Evolutionary conservation across 1,139 yeast species (phyloP).

Genomic region (Suzukiozyma palmioleophila): DNA sequence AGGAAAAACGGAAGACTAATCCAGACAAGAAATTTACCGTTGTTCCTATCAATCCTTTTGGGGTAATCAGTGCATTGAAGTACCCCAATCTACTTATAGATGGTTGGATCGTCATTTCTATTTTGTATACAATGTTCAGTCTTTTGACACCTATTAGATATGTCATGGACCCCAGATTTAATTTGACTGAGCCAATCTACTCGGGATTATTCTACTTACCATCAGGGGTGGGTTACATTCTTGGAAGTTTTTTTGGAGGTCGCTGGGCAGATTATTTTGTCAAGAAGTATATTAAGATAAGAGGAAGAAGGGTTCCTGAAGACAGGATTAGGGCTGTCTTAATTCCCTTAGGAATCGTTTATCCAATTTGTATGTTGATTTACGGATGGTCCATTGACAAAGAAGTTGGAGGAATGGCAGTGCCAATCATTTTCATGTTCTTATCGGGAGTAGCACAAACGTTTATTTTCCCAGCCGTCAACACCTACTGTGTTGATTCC

Average conservation of each 20-base stretch:
- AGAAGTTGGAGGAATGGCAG: constrained; percentile 49
- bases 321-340: constrained; percentile 42
- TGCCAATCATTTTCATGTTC: constrained; percentile 47
- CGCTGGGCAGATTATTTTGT: constrained; percentile 44
- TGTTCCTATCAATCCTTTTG: constrained; percentile 40
- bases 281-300: constrained; percentile 33
- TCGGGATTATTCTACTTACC: constrained; percentile 50
- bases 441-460: constrained; percentile 48
- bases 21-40: constrained; percentile 31
- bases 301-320: constrained; percentile 47
- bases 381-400: constrained; percentile 52
- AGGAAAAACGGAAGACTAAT: constrained; percentile 12
- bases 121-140: constrained; percentile 47
- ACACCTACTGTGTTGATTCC: constrained; percentile 53
- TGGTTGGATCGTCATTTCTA: constrained; percentile 35
- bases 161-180: constrained; percentile 50
- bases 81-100: constrained; percentile 41
- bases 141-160: constrained; percentile 50
- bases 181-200: constrained; percentile 39
- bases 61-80: constrained; percentile 33
- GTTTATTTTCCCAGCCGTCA: constrained; percentile 44
- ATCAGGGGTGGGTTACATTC: constrained; percentile 47
- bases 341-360: constrained; percentile 32
- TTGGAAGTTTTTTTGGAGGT: constrained; percentile 50
- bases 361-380: constrained; percentile 38